Evolutionary conservation across 2,329 filamentous ascomycete species (phyloP).

Genomic region (Fusarium verticillioides): DNA sequence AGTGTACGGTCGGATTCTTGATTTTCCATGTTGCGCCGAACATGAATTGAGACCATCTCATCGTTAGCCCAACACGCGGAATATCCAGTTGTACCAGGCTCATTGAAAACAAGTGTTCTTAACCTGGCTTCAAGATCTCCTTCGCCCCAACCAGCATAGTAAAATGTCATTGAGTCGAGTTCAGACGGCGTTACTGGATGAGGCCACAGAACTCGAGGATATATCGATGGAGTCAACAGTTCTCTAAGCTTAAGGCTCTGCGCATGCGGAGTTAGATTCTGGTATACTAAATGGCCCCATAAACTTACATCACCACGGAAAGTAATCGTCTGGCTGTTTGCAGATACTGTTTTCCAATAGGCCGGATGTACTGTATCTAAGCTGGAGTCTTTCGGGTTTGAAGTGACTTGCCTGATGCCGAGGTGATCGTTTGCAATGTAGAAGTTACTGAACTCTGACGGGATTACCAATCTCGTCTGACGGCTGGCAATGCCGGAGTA

Average conservation of each 20-base stretch:
- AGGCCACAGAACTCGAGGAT: not conserved
- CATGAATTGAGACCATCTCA: constrained; percentile 5
- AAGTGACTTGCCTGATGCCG: constrained; percentile 10
- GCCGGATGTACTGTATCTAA: not conserved
- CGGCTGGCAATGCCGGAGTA: fast-evolving
- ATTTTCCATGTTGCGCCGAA: not conserved
- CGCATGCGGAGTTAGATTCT: not conserved
- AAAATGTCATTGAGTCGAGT: not conserved
- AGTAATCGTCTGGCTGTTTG: not conserved
- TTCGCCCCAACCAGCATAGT: constrained; percentile 22
- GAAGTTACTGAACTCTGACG: fast-evolving
- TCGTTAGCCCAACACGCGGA: constrained; percentile 11
- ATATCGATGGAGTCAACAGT: not conserved
- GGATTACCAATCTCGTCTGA: not conserved
- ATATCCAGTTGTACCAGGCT: constrained; percentile 4
- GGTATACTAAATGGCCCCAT: fast-evolving
- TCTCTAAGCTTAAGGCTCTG: constrained; percentile 16
- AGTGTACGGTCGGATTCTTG: fast-evolving
- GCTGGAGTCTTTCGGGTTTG: not conserved
- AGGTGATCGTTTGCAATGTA: constrained; percentile 21
- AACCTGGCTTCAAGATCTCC: constrained; percentile 6
- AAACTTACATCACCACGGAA: constrained; percentile 17
- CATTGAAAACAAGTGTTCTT: constrained; percentile 7
- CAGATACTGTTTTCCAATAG: constrained; percentile 16
- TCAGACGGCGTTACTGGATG: not conserved